Base-by-base conservation (phyloP, 2,329 filamentous ascomycete species). In the Colletotrichum tamarilloi region DNA sequence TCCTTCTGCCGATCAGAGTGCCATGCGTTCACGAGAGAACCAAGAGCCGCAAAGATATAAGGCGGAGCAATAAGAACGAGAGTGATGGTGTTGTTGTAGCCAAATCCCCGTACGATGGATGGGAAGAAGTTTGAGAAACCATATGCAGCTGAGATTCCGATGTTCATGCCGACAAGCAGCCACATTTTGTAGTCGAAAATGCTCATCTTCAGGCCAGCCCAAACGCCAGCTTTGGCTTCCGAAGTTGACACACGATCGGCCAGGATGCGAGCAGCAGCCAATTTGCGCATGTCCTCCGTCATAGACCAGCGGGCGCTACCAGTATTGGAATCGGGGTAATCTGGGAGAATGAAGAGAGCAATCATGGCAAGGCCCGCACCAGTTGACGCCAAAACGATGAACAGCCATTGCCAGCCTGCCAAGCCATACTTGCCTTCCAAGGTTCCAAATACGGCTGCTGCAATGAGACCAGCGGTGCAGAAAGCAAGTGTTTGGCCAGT, bases 391-490 rank as follows among this genome's bases (percentile, higher is more conserved):
- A 84, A 79, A 5, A 85, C 78, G 22, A 85, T 81, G 66, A 84
- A 85, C 0, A 85, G 76, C 83, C 83, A 85, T 68, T 80, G 67
- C 84, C 84, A 85, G 1, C 82, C 83, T 14, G 77, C 76, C 14
- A 85, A 73, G 1, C 82, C 82, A 22, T 74, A 68, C 2, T 62
- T 68, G 0, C 74, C 74, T 14, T 77, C 76, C 1, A 78, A 76
- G 0, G 72, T 75, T 0, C 77, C 72, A 1, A 76, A 76, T 3
- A 78, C 73, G 0, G 75, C 77, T 2, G 78, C 78, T 0, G 78
- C 78, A 35, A 79, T 77, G 1, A 79, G 74, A 1, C 78, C 77
- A 0, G 78, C 76, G 9, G 74, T 75, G 12, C 75, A 77, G 1
- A 75, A 76, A 5, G 78, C 78, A 0, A 79, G 70, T 4, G 75